phyloP scores from a whole-genome alignment of 2,329 filamentous ascomycete genomes.

The Blastomyces gilchristii region DNA sequence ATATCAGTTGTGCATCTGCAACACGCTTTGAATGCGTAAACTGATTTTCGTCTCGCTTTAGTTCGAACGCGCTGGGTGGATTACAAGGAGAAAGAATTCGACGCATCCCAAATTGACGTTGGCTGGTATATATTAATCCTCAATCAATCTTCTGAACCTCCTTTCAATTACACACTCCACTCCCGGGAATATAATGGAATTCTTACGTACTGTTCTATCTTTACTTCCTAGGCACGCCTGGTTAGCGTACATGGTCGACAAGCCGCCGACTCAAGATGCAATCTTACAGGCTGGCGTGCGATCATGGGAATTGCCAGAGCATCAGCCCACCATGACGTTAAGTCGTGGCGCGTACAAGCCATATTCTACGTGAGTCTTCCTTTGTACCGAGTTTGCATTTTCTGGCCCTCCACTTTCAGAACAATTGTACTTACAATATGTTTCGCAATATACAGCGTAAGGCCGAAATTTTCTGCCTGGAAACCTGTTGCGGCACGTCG shows the following conservation, averaged over 20 bases:
- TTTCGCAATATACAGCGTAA: constrained; percentile 20
- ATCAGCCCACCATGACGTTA: constrained; percentile 65
- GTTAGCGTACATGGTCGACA: constrained; percentile 89
- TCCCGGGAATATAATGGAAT: neutral
- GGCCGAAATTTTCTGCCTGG: constrained; percentile 28
- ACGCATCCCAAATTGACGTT: constrained; percentile 66
- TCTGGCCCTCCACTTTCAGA: neutral
- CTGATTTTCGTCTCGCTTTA: constrained; percentile 27
- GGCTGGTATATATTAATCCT: constrained; percentile 52
- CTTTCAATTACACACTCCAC: neutral
- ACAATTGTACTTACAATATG: neutral
- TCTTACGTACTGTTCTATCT: neutral
- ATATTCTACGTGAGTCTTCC: constrained; percentile 77
- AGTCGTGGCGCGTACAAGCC: constrained; percentile 76
- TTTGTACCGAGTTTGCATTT: neutral
- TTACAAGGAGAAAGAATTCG: constrained; percentile 70
- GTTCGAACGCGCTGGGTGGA: constrained; percentile 97
- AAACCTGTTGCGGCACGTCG: constrained; percentile 25
- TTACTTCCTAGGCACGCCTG: constrained; percentile 63
- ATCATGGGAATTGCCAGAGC: constrained; percentile 63
- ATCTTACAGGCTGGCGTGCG: constrained; percentile 57
- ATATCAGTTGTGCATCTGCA: constrained; percentile 4
- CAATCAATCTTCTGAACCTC: neutral
- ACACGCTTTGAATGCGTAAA: neutral
- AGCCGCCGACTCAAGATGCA: constrained; percentile 67